Percentiles rank a stretch among this genome's conserved stretches.
Evolutionary conservation across 1,139 yeast species (phyloP).

Genomic region (Zhuliangozyma blackwelliae): DNA sequence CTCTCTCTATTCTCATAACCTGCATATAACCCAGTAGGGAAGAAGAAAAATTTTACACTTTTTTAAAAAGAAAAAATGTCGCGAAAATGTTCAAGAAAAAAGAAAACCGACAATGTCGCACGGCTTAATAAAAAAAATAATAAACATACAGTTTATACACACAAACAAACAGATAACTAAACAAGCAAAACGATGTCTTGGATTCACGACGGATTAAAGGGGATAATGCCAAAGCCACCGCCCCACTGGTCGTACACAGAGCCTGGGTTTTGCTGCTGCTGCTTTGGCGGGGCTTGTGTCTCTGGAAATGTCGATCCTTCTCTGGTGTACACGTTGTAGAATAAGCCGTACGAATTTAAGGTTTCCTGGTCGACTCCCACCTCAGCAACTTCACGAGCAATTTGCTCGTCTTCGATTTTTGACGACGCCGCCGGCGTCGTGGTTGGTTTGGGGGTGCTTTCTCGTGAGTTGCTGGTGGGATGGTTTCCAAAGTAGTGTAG

Average conservation of each 20-base stretch:
- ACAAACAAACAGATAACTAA: no score
- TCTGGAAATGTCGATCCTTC: constrained; percentile 32
- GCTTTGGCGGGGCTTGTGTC: constrained; percentile 7
- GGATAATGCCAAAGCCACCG: constrained; percentile 29
- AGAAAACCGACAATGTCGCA: no score
- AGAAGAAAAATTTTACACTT: no score
- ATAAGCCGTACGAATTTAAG: constrained; percentile 31
- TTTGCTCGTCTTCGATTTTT: constrained; percentile 8
- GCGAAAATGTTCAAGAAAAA: no score
- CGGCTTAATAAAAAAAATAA: no score
- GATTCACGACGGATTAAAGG: constrained; percentile 31
- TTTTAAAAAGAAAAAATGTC: no score
- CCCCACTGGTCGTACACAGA: constrained; percentile 17
- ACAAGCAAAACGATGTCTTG: no score
- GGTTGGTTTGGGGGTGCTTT: constrained; percentile 3
- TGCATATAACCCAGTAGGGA: no score
- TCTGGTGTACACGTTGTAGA: constrained; percentile 32
- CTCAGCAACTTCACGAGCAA: constrained; percentile 19
- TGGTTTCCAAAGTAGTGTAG: constrained; percentile 7
- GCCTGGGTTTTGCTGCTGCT: constrained; percentile 2
- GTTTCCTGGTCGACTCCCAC: constrained; percentile 29
- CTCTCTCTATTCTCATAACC: no score
- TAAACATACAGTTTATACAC: no score
- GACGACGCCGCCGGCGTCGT: not conserved
- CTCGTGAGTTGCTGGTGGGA: constrained; percentile 4